Percentiles rank a stretch among this genome's conserved stretches.
Evolutionary conservation across 306 rosid species (phyloP).

Genomic region (Cercis canadensis): DNA sequence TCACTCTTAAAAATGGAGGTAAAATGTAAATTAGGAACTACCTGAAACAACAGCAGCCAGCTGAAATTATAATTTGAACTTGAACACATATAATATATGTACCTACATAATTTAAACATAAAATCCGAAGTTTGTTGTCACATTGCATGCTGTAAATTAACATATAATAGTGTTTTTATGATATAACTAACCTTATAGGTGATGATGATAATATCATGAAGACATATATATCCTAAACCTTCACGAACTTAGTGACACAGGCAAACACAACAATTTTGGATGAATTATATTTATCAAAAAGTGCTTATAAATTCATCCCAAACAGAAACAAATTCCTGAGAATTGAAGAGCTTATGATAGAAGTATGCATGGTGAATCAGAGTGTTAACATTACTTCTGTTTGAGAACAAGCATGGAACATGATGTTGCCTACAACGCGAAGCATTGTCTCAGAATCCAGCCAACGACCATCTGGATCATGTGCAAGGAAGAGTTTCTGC

Average conservation of each 20-base stretch:
- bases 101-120: too few relatives aligned
- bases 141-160: too few relatives aligned
- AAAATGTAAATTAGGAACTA: slow-evolving; percentile 49
- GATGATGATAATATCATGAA: too few relatives aligned
- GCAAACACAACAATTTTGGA: too few relatives aligned
- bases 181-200: too few relatives aligned
- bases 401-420: slow-evolving; percentile 52
- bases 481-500: slow-evolving; percentile 62
- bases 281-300: neutral
- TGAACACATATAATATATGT: neutral
- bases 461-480: slow-evolving; percentile 68
- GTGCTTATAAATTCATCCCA: neutral
- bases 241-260: neutral
- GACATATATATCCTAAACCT: neutral
- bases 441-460: slow-evolving; percentile 67
- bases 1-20: slow-evolving; percentile 37
- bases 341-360: neutral
- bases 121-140: too few relatives aligned
- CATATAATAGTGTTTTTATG: too few relatives aligned
- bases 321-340: neutral
- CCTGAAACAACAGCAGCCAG: slow-evolving; percentile 51
- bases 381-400: slow-evolving; percentile 34
- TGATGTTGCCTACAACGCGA: slow-evolving; percentile 53
- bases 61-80: slow-evolving; percentile 11
- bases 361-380: slow-evolving; percentile 3